These are phyloP conservation scores for Postia placenta DNA, from an alignment of 768 basidiomycete species.

Conservation along the genomic window DNA sequence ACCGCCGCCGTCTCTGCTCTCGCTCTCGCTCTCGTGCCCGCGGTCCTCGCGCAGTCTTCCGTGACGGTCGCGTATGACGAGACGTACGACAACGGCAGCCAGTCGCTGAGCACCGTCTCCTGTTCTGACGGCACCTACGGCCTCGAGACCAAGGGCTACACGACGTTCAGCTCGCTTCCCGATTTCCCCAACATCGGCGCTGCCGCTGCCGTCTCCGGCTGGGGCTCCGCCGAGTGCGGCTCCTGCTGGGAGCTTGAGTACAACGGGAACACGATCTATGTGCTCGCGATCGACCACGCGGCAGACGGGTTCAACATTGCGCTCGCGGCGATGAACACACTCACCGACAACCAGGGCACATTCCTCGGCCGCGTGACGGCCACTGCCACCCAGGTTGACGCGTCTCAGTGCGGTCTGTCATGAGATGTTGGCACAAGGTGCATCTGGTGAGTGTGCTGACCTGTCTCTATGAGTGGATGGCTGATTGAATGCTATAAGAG, in stretches of 20 bases:
- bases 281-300: constrained; percentile 27
- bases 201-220: constrained; percentile 24
- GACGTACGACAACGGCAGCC: constrained; percentile 26
- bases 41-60: constrained; percentile 17
- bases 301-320: constrained; percentile 30
- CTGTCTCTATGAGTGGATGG: not conserved
- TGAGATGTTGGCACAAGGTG: not conserved
- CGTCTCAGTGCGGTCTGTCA: constrained; percentile 46
- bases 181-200: constrained; percentile 34
- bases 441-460: not conserved
- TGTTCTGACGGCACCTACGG: constrained; percentile 36
- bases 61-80: constrained; percentile 32
- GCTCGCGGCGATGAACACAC: constrained; percentile 27
- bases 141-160: constrained; percentile 26
- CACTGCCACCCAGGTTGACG: constrained; percentile 33
- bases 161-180: constrained; percentile 32
- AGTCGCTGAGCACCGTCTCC: constrained; percentile 25
- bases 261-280: constrained; percentile 21
- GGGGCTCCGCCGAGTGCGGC: constrained; percentile 26
- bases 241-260: constrained; percentile 29
- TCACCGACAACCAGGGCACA: constrained; percentile 36
- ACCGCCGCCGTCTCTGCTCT: constrained; percentile 8
- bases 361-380: constrained; percentile 44
- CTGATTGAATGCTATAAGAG: not conserved
- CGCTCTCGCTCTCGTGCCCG: constrained; percentile 7